Evolutionary conservation across 371 early-diverging fungal genomes (phyloP), one percentile per base, ranked within the genome.

Genomic region (Sporodiniella umbellata): DNA sequence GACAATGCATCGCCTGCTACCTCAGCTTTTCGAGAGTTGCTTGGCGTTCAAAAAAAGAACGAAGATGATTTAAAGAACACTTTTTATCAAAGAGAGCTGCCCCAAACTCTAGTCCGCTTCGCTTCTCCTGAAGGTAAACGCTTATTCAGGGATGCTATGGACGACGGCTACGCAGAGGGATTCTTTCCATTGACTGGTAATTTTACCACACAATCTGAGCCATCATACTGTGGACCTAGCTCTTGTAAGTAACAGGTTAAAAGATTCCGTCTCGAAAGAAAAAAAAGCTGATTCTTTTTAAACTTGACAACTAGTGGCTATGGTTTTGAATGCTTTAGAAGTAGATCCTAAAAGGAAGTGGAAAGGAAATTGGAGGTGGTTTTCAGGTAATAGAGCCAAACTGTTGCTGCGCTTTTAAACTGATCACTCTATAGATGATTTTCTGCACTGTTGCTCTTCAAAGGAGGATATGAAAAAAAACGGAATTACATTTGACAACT

Each of bases 331-430:
- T 64, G 91, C 94, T 2, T 69, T 95, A 30, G 91, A 91, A 60
- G 88, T 95, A 11, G 94, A 94, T 59, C 94, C 94, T 0, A 82
- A 88, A 25, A 76, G 86, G 49, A 71, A 76, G 17, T 94, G 96
- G 94, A 94, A 95, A 68, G 94, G 96, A 4, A 88, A 89, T 8
- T 94, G 94, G 94, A 75, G 95, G 40, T 95, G 91, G 92, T 78
- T 62, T 54, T 68, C 75, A 43, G 73, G 72, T 63, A 68, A 42
- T 24, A 18, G 12, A 51, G 26, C 25, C n/a, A n/a, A n/a, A n/a
- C n/a, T n/a, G n/a, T n/a, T n/a, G n/a, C n/a, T n/a, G n/a, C n/a
- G n/a, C n/a, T n/a, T n/a, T n/a, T n/a, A n/a, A n/a, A n/a, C n/a
- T n/a, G n/a, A n/a, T n/a, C n/a, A n/a, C n/a, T n/a, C 35, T 51